phyloP scores from a whole-genome alignment of 495 filamentous ascomycete genomes.

The Neurospora sp. region DNA sequence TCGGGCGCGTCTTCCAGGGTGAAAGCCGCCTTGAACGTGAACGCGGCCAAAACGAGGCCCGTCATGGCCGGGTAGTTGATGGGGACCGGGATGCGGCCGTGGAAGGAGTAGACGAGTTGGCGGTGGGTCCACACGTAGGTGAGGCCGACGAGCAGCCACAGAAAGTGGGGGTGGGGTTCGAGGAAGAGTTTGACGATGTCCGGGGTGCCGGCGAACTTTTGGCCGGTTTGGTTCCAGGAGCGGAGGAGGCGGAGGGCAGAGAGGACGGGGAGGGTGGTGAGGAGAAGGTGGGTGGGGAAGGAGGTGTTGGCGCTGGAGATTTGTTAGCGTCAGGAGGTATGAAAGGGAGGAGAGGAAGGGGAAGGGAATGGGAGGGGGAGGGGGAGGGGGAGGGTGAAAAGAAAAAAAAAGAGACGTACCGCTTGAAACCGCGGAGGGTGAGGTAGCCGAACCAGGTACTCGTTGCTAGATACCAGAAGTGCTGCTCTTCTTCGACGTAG shows the following conservation, averaged over 20 bases:
- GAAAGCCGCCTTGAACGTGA: conserved; percentile 79
- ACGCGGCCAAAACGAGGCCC: conserved; percentile 43
- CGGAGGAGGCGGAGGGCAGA: conserved; percentile 52
- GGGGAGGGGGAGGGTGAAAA: too few species aligned
- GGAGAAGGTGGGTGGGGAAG: conserved; percentile 1
- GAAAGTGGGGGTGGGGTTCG: conserved; percentile 42
- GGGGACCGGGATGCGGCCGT: conserved; percentile 18
- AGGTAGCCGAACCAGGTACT: conserved; percentile 67
- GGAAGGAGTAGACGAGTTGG: conserved; percentile 24
- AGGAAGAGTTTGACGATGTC: conserved; percentile 70
- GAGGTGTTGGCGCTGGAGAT: neutral
- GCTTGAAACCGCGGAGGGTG: conserved; percentile 38
- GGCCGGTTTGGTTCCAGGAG: conserved; percentile 93
- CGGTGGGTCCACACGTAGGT: conserved; percentile 48
- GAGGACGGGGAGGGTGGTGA: conserved; percentile 21
- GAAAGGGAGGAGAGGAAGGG: neutral
- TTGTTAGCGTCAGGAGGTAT: too few species aligned
- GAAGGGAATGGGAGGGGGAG: neutral
- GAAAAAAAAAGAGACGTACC: neutral
- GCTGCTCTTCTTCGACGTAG: conserved; percentile 95
- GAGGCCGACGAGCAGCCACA: conserved; percentile 65
- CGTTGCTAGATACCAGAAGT: conserved; percentile 93
- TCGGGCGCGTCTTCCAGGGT: conserved; percentile 79
- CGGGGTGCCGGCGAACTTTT: conserved; percentile 80
- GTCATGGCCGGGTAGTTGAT: conserved; percentile 15